Evolutionary conservation across 139 green algal genomes (phyloP), one percentile per base, ranked within the genome.

Genomic region (Spirogloea muscicola): DNA sequence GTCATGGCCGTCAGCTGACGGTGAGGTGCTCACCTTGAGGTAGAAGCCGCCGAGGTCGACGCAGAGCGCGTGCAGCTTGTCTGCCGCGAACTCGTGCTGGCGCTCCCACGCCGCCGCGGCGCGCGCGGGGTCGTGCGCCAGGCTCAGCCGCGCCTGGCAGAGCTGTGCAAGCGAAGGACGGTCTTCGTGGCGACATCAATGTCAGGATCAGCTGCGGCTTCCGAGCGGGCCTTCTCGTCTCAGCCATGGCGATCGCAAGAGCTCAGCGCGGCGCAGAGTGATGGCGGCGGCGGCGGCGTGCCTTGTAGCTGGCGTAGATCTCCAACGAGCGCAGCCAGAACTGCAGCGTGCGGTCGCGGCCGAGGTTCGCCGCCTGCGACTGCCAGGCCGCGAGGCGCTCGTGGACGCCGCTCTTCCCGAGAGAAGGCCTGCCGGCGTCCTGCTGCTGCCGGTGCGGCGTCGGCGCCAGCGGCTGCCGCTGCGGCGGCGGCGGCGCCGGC

Each of bases 1-100:
- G 44, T 25, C 13, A 52, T 13, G 16, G 44, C 10, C 13, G 16
- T 13, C 10, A 16, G 44, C 13, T 25, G n/a, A n/a, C n/a, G n/a
- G n/a, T n/a, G n/a, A 76, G 33, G 43, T 41, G 37, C 62, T 37
- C 61, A 81, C 73, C 37, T 82, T 82, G 27, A 82, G 43, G n/a
- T 68, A 82, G 67, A 82, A 82, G n/a, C 74, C 74, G 25, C 72
- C 33, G n/a, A 82, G 42, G 25, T 82, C 74, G n/a, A 76, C n/a
- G 41, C 74, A 82, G 25, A 82, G 38, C 21, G 18, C 36, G 49
- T 82, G 52, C 9, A 82, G 16, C 3, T 16, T 27, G 49, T 80
- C 68, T 9, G 74, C 74, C 0, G 69, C 74, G 10, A 31, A 7
- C 52, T 82, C 49, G 41, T 82, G 74, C 40, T 82, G 74, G 13